Evolutionary conservation across 176 grass and related monocot species (phyloP).

Genomic region (Zizania latifolia): DNA sequence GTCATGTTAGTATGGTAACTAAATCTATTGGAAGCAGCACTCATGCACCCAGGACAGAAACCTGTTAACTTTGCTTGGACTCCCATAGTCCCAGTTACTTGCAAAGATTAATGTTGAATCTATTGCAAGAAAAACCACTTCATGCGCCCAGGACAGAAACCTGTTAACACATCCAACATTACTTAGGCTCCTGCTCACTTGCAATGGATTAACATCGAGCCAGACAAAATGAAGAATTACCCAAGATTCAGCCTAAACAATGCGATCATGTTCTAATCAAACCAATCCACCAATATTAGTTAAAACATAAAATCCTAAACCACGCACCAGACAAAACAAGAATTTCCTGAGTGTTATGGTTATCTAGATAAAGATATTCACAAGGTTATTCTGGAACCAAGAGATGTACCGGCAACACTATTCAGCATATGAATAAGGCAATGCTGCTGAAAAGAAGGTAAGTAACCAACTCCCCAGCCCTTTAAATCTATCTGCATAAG

Average conservation of each 20-base stretch:
- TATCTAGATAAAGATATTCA: not conserved
- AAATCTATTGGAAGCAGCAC: not conserved
- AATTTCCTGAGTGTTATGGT: not conserved
- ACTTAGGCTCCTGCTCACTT: not conserved
- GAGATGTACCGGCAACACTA: constrained; percentile 75
- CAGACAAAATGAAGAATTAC: not conserved
- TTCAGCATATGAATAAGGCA: constrained; percentile 95
- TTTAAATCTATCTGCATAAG: constrained; percentile 99
- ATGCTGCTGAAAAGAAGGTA: constrained; percentile 91
- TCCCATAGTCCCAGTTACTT: not conserved
- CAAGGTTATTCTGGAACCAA: not conserved
- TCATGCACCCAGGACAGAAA: not conserved
- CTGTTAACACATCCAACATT: not conserved
- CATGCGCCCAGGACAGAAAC: not conserved
- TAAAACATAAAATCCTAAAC: constrained; percentile 5
- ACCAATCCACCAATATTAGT: not conserved
- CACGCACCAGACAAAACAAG: not conserved
- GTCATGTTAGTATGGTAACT: not conserved
- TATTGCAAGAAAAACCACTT: not conserved
- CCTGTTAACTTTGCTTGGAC: not conserved
- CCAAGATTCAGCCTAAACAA: too few species aligned
- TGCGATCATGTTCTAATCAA: not conserved
- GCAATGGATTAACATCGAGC: not conserved
- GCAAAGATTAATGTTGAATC: not conserved
- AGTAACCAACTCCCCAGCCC: constrained; percentile 82